Evolutionary conservation across 257 asterid species (phyloP).

Genomic region (Capsicum rhomboideum): DNA sequence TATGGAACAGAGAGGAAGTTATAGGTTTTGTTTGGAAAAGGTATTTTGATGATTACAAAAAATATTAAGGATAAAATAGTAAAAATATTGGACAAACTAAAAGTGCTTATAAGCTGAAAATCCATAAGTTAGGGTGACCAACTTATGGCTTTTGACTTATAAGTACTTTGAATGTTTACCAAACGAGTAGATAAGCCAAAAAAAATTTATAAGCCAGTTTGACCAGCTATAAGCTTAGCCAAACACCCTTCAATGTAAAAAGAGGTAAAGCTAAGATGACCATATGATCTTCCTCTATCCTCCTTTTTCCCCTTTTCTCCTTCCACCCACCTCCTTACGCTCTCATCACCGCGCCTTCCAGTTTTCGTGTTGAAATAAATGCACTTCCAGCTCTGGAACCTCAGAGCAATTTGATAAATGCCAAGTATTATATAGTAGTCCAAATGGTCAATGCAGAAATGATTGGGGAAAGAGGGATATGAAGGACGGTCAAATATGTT

Average conservation of each 20-base stretch:
- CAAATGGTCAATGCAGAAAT: background rate
- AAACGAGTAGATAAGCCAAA: background rate
- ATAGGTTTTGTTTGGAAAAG: background rate
- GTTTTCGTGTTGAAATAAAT: background rate
- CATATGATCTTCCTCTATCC: background rate
- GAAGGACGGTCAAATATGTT: background rate
- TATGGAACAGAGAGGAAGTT: background rate
- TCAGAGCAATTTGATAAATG: background rate
- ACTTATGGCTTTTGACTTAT: background rate
- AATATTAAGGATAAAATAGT: background rate
- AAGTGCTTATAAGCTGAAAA: background rate
- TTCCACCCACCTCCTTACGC: background rate
- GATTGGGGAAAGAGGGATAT: background rate
- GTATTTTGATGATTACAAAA: background rate
- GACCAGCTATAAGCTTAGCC: background rate
- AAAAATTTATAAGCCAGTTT: background rate
- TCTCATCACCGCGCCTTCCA: background rate
- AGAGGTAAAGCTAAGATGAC: background rate
- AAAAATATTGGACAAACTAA: background rate
- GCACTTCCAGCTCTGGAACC: background rate
- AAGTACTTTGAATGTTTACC: background rate
- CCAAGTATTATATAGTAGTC: background rate
- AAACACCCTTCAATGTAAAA: background rate
- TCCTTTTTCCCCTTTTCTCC: background rate
- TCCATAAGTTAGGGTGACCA: background rate